Base-by-base conservation (phyloP, 805 yeast genomes). In the Candida succiphila region DNA sequence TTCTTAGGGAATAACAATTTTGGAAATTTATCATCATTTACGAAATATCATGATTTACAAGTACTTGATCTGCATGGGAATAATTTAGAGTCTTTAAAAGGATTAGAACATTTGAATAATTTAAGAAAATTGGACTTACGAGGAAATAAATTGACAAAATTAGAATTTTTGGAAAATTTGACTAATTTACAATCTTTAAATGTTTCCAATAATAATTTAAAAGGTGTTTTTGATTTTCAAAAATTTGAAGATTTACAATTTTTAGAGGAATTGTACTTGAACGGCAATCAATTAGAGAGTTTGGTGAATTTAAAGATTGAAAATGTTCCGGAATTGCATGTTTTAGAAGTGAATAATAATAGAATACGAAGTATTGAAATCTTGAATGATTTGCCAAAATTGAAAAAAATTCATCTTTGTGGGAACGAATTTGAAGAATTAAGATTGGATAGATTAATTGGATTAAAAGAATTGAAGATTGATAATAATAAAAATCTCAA, bases 301-400 rank as follows among this genome's bases (percentile, higher is more conserved):
- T n/a, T n/a, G n/a, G n/a, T n/a, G n/a, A n/a, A n/a, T n/a, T n/a
- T n/a, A n/a, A n/a, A n/a, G n/a, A n/a, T n/a, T n/a, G n/a, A n/a
- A n/a, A n/a, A n/a, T n/a, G 46, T 72, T 18, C 52, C 57, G 29
- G 56, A 58, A 34, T 48, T 72, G 23, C 68, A 69, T 41, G 69
- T 63, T 21, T 42, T 72, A 35, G 55, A 61, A 18, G 30, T 72
- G 28, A 58, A 66, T 14, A 65, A 61, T 14, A 72, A 72, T 43
- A 43, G 43, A n/a, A 42, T 72, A 13, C 35, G 43, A 4, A 27
- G 38, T 2, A 35, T 72, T 3, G 15, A 16, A 1, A 67, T 67
- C 4, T 33, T 71, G 7, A 67, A 63, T 16, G 37, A 39, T 6
- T 42, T 66, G 25, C 50, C 58, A 1, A 46, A 46, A 17, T 48